Evolutionary conservation across 306 rosid genomes (phyloP), one percentile per base, ranked within the genome.

Genomic region (Fagus sylvatica): DNA sequence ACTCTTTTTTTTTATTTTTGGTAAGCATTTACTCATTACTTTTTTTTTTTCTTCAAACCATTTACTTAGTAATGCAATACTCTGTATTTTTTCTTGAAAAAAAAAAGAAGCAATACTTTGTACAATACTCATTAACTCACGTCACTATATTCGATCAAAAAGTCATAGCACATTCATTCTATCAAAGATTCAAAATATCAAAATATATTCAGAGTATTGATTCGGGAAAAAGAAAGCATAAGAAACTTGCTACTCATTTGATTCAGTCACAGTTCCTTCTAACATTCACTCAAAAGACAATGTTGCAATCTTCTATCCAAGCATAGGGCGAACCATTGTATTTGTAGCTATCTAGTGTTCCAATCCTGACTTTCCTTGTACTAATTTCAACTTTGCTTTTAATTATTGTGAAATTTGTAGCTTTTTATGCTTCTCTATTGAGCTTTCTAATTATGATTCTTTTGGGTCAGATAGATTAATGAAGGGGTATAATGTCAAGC

Each of bases 401-500:
- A 53, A 70, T 82, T 57, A 46, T 49, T 61, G 81, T 71, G 90
- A 89, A 91, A 88, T 88, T 84, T 88, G 76, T 89, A 83, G 79
- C 89, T 78, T 82, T 82, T 76, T 74, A 60, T 69, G 86, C 93
- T 90, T 90, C 73, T 66, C 57, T 69, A 79, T 64, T 53, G 81
- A 86, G 88, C 87, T 64, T 82, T 87, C 84, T 48, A 81, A 73
- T 73, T 85, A 79, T 70, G 89, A 86, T 91, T 88, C 87, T 80
- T 79, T 85, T 86, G n/a, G 72, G 78, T 86, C 76, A 76, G 39
- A 81, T 51, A 77, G 84, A 55, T 65, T 80, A 61, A 48, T 73
- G 84, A 85, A 67, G n/a, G 84, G 76, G 40, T 51, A 81, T 73
- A n/a, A 30, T 83, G 85, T 78, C 70, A 57, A 88, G 89, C 74